phyloP scores from a whole-genome alignment of 2,329 filamentous ascomycete genomes.

The Domatiomyces globalis region DNA sequence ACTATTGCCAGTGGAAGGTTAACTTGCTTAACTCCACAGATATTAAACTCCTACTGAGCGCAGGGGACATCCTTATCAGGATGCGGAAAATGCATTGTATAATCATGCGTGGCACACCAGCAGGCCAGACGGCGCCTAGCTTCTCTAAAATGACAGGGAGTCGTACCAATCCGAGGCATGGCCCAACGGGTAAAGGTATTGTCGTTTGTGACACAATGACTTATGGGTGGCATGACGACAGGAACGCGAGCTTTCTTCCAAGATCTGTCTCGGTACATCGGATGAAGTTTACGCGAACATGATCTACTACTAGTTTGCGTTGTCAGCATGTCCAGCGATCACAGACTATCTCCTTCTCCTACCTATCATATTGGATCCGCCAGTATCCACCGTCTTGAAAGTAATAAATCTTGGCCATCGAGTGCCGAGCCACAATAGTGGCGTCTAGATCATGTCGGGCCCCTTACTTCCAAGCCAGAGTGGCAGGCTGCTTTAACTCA shows the following conservation, averaged over 20 bases:
- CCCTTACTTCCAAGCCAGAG: not conserved
- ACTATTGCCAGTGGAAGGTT: not conserved
- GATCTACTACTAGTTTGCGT: not conserved
- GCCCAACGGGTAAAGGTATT: too few species aligned
- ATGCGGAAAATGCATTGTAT: not conserved
- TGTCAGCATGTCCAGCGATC: not conserved
- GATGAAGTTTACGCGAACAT: not conserved
- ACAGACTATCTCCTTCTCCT: not conserved
- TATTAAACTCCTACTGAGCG: not conserved
- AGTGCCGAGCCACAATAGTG: not conserved
- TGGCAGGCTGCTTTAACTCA: not conserved
- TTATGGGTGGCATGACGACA: not conserved
- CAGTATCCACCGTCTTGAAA: not conserved
- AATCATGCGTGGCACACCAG: too few species aligned
- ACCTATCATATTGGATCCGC: not conserved
- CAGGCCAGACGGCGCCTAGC: too few species aligned
- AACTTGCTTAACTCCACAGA: not conserved
- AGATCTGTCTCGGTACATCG: not conserved
- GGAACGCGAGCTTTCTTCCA: not conserved
- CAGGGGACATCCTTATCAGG: not conserved
- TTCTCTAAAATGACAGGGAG: too few species aligned
- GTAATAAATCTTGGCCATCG: not conserved
- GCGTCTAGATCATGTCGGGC: not conserved
- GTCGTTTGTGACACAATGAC: too few species aligned
- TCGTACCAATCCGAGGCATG: too few species aligned